Evolutionary conservation across 352 stramenopile genomes (phyloP).

Genomic region (Plasmopara viticola): DNA sequence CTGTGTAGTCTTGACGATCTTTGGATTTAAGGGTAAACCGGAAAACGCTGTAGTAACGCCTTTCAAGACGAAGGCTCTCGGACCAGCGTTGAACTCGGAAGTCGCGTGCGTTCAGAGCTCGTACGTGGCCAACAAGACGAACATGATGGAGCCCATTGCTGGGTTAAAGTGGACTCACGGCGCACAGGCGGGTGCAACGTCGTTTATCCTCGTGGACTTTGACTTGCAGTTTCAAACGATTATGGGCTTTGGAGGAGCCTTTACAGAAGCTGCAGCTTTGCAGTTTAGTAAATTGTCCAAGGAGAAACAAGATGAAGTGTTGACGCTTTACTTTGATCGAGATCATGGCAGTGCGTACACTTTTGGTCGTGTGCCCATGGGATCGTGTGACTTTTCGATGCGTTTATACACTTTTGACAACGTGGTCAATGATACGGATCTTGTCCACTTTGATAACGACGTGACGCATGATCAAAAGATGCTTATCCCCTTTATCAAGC

Average conservation of each 20-base stretch:
- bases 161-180: constrained; percentile 38
- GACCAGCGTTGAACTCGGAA: constrained; percentile 3
- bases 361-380: constrained; percentile 89
- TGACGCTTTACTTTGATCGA: constrained; percentile 86
- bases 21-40: constrained; percentile 7
- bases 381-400: constrained; percentile 85
- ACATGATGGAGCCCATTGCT: constrained; percentile 60
- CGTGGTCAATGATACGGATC: constrained; percentile 51
- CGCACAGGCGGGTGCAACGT: constrained; percentile 8
- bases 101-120: constrained; percentile 65
- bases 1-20: constrained; percentile 9
- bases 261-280: constrained; percentile 87
- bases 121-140: constrained; percentile 43
- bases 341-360: constrained; percentile 74
- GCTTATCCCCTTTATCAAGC: constrained; percentile 84
- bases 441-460: constrained; percentile 73
- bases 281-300: constrained; percentile 79
- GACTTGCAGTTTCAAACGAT: constrained; percentile 65
- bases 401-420: constrained; percentile 87
- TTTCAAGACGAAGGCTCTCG: constrained; percentile 19
- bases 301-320: constrained; percentile 74
- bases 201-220: constrained; percentile 49
- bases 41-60: constrained; percentile 7
- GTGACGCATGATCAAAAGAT: constrained; percentile 68
- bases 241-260: constrained; percentile 87